These are phyloP conservation scores for Phytomonas francai DNA, from an alignment of 208 protist genomes.

Conservation along the genomic window DNA sequence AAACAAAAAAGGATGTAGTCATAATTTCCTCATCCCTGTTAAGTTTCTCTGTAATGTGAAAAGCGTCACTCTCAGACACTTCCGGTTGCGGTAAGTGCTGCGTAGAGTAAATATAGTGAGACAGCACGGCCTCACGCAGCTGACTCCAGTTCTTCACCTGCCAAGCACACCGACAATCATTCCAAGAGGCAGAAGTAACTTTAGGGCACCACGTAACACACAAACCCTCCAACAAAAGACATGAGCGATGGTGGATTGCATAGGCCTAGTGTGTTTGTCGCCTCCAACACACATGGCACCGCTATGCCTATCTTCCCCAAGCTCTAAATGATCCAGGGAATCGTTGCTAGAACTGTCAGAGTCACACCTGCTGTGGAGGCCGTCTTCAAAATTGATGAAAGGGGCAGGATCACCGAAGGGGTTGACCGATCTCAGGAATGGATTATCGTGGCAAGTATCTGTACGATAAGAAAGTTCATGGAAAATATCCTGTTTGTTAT, in stretches of 20 bases:
- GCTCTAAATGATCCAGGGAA: background rate
- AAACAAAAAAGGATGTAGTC: constrained; percentile 24
- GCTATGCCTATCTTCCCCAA: background rate
- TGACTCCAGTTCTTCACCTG: constrained; percentile 30
- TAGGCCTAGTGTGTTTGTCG: background rate
- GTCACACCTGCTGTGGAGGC: constrained; percentile 2
- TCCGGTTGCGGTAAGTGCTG: background rate
- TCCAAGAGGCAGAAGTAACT: constrained; percentile 16
- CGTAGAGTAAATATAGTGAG: background rate
- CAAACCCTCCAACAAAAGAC: constrained; percentile 22
- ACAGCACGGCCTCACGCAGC: constrained; percentile 26
- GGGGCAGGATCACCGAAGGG: constrained; percentile 2
- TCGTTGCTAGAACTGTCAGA: constrained; percentile 6
- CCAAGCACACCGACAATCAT: constrained; percentile 7
- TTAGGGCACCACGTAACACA: constrained; percentile 41
- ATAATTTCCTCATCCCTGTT: background rate
- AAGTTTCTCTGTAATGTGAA: background rate
- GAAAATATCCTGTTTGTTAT: background rate
- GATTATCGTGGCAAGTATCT: background rate
- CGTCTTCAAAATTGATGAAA: constrained; percentile 2
- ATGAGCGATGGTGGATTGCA: constrained; percentile 11
- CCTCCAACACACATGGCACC: background rate
- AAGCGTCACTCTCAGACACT: background rate
- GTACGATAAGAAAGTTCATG: background rate
- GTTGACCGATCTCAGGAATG: constrained; percentile 11